Percentiles rank a stretch among this genome's conserved stretches.
Conservation (phyloP, 1,284 basidiomycete species). For the Acaromyces ingoldii region DNA sequence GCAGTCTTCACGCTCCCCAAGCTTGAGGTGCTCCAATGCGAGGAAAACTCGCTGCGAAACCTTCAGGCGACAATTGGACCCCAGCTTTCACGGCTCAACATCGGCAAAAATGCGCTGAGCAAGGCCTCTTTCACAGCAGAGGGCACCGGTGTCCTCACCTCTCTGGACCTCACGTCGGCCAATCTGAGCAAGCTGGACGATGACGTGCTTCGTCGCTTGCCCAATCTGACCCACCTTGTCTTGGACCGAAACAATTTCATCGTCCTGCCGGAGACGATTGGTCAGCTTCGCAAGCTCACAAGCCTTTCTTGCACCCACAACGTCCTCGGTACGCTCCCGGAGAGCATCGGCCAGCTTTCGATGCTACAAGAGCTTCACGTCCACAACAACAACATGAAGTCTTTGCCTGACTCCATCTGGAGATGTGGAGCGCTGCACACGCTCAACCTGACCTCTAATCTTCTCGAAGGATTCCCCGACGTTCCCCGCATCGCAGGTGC, state of each 20-base stretch:
- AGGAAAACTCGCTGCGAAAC: constrained; percentile 45
- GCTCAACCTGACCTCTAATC: constrained; percentile 85
- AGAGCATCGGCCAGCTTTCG: constrained; percentile 70
- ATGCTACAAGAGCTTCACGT: constrained; percentile 74
- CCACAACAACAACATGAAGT: constrained; percentile 84
- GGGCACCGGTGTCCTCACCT: constrained; percentile 58
- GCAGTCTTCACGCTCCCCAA: constrained; percentile 34
- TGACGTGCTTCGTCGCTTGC: constrained; percentile 35
- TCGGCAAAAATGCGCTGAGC: constrained; percentile 46
- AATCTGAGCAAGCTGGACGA: constrained; percentile 83
- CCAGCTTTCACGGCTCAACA: constrained; percentile 28
- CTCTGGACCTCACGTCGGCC: constrained; percentile 81
- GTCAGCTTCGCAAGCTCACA: constrained; percentile 67
- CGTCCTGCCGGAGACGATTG: constrained; percentile 74
- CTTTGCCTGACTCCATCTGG: constrained; percentile 77
- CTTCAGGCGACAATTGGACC: constrained; percentile 34
- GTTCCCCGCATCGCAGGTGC: too few species aligned
- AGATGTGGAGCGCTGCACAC: constrained; percentile 68
- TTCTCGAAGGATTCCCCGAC: constrained; percentile 68
- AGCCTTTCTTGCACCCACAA: constrained; percentile 85
- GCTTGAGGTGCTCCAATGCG: constrained; percentile 36
- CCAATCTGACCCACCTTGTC: constrained; percentile 34
- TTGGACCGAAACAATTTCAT: constrained; percentile 65
- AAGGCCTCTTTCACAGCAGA: constrained; percentile 39
- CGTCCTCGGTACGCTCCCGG: constrained; percentile 71